Base-by-base conservation (phyloP, 1,284 basidiomycete genomes). In the Athelia psychrophila region DNA sequence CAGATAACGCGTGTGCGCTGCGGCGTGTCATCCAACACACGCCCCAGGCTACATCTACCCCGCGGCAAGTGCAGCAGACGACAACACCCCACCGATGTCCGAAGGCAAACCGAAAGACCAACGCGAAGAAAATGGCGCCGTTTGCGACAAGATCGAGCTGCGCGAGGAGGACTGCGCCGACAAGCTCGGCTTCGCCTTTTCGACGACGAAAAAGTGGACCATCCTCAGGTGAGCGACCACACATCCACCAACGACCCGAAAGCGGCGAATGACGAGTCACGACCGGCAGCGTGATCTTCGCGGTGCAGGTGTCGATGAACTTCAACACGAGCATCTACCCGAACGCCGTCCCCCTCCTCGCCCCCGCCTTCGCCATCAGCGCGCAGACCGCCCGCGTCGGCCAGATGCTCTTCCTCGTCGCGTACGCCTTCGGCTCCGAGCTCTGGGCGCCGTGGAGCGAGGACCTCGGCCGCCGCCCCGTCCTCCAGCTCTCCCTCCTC, bases 401-500 rank as follows among this genome's bases (percentile, higher is more conserved):
- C 13, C 56, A 56, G 50, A 53, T 57, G 56, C 53, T 59, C 30
- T 59, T 59, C 45, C 48, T 59, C 30, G 48, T 57, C 13, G 51
- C 56, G 3, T 59, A 59, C 44, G 57, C 57, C 3, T 59, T 59
- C 25, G 57, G 57, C 15, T 53, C 56, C 47, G 57, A 59, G 35
- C 52, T 59, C 8, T 59, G 57, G 57, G 57, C 57, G 20, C 57
- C 57, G 13, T 59, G 57, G 57, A 55, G 53, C 30, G 57, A 59
- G 45, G 57, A 59, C 35, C 44, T 59, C 38, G 57, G 57, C 12
- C 53, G 57, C 23, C 52, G 56, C 53, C 57, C 57, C 19, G 52
- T 59, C 23, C 52, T 59, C 18, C 57, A 59, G 52, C 46, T 53
- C 25, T 54, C 51, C 47, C 27, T 59, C 13, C 40, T 53, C 33